These are phyloP conservation scores for Umbellularia californica DNA, from an alignment of 164 flowering plant species.

Conservation along the genomic window DNA sequence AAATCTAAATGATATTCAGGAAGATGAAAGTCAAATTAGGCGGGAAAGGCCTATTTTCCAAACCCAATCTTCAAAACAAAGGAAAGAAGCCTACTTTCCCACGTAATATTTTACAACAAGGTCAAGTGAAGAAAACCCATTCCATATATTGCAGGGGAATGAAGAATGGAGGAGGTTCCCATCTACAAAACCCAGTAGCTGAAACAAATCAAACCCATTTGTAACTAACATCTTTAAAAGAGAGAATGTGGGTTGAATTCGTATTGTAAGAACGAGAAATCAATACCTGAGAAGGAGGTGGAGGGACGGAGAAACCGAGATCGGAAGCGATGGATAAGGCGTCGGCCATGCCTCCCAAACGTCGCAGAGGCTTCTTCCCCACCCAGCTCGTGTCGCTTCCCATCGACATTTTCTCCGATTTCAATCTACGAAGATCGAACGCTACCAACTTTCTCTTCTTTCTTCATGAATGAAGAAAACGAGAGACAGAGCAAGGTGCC, in stretches of 20 bases:
- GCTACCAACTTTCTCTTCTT: too few species aligned
- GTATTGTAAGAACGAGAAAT: background rate
- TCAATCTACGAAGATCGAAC: too few species aligned
- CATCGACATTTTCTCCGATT: constrained; percentile 33
- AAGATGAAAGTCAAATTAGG: background rate
- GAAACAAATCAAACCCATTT: background rate
- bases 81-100: background rate
- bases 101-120: background rate
- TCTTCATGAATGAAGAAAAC: too few species aligned
- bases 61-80: background rate
- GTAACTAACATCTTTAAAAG: background rate
- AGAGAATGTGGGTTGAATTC: background rate
- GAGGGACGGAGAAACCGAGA: constrained; percentile 63
- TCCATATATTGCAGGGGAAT: too few species aligned
- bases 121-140: background rate
- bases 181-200: background rate
- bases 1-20: background rate
- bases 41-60: background rate
- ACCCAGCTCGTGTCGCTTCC: constrained; percentile 67
- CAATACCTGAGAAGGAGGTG: constrained; percentile 19
- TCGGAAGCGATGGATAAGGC: constrained; percentile 87
- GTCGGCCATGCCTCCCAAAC: constrained; percentile 92
- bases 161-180: too few species aligned
- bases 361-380: constrained; percentile 68
- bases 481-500: too few species aligned